phyloP scores from a whole-genome alignment of 2,329 filamentous ascomycete genomes.

The Beauveria brongniartii region DNA sequence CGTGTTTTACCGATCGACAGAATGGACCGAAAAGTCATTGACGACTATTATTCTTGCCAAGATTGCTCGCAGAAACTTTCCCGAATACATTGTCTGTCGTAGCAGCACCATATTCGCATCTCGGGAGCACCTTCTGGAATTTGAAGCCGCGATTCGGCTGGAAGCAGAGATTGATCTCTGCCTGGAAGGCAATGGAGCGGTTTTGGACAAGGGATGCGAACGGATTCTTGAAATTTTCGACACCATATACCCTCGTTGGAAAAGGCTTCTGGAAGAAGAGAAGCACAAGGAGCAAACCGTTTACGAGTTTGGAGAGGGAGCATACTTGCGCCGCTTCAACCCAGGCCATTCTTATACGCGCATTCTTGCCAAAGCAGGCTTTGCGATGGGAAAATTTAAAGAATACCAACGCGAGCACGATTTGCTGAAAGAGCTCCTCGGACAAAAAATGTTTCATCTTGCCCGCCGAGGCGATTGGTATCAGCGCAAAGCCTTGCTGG shows the following conservation, averaged over 20 bases:
- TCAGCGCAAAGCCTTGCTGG: constrained; percentile 84
- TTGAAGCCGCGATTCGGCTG: constrained; percentile 75
- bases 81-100: constrained; percentile 80
- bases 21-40: constrained; percentile 95
- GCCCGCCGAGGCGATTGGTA: constrained; percentile 88
- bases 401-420: constrained; percentile 69
- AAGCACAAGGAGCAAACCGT: constrained; percentile 66
- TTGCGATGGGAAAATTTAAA: constrained; percentile 74
- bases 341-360: constrained; percentile 90
- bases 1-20: constrained; percentile 90
- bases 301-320: constrained; percentile 77
- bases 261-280: constrained; percentile 61
- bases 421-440: constrained; percentile 65
- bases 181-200: constrained; percentile 69
- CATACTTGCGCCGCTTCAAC: constrained; percentile 82
- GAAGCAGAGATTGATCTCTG: constrained; percentile 76
- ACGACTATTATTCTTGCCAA: constrained; percentile 92
- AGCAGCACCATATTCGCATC: constrained; percentile 84
- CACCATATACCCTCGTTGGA: constrained; percentile 74
- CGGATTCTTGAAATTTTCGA: constrained; percentile 66
- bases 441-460: constrained; percentile 76
- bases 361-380: constrained; percentile 80
- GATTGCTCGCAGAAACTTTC: constrained; percentile 80
- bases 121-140: constrained; percentile 69
- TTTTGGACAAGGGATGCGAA: constrained; percentile 56